Conservation (phyloP, 192 early-diverging fungal species). For the Phlyctochytrium planicorne region DNA sequence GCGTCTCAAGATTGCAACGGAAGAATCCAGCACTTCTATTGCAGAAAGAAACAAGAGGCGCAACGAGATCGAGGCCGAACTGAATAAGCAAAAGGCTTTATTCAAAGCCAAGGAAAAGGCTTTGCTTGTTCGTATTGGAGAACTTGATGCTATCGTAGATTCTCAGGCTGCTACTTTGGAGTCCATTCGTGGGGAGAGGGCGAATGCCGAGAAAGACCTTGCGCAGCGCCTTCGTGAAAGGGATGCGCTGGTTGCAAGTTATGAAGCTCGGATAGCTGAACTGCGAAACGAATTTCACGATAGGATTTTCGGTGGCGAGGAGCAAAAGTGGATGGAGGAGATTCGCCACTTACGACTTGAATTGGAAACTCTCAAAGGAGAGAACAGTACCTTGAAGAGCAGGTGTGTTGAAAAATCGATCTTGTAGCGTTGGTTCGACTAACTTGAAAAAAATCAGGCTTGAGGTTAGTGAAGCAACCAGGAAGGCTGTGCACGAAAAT, state of each 20-base stretch:
- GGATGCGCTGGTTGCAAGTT: slow-evolving; percentile 27
- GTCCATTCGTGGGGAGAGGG: slow-evolving; percentile 16
- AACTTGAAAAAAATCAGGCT: no score
- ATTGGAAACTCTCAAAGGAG: slow-evolving; percentile 19
- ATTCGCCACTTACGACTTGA: slow-evolving; percentile 23
- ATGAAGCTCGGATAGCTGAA: slow-evolving; percentile 24
- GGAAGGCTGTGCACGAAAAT: slow-evolving; percentile 32
- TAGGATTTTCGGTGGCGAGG: slow-evolving; percentile 25
- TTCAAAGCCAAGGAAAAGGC: not conserved
- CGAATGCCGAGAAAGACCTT: slow-evolving; percentile 20
- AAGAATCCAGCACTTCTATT: not conserved
- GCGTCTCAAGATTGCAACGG: slow-evolving; percentile 20
- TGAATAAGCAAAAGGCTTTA: not conserved
- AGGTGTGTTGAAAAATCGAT: slow-evolving; percentile 2
- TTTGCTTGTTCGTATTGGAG: slow-evolving; percentile 19
- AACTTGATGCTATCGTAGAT: slow-evolving; percentile 27
- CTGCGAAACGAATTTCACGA: slow-evolving; percentile 33
- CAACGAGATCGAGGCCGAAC: not conserved
- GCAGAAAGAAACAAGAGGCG: not conserved
- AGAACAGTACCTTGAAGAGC: slow-evolving; percentile 20
- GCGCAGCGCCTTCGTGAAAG: slow-evolving; percentile 13
- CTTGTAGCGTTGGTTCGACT: no score
- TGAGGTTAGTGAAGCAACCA: slow-evolving; percentile 32
- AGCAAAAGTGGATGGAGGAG: slow-evolving; percentile 29
- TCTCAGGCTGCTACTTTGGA: slow-evolving; percentile 22